phyloP scores from a whole-genome alignment of 768 basidiomycete genomes.

The Kwoniella botswanensis region DNA sequence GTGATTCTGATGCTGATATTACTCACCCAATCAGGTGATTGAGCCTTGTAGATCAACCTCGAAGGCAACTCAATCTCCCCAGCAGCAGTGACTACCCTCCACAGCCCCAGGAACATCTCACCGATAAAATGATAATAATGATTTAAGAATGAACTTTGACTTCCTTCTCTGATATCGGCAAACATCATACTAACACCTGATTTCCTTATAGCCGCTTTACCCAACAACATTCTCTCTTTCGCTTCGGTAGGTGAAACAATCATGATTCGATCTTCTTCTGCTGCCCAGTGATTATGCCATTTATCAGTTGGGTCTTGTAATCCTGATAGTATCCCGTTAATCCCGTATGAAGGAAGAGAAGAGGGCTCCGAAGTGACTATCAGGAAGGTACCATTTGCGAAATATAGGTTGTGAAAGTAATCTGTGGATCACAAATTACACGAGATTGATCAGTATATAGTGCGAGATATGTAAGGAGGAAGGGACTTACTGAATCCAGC shows the following conservation, averaged over 20 bases:
- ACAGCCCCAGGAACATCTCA: constrained; percentile 34
- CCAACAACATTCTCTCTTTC: constrained; percentile 20
- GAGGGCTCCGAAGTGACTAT: constrained; percentile 25
- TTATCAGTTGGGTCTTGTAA: constrained; percentile 12
- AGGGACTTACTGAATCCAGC: constrained; percentile 27
- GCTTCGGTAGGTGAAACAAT: constrained; percentile 26
- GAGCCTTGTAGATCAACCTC: constrained; percentile 27
- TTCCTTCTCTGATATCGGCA: constrained; percentile 21
- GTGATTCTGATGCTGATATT: background rate
- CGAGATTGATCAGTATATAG: background rate
- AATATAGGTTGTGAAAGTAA: constrained; percentile 33
- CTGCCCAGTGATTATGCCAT: constrained; percentile 16
- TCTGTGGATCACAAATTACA: background rate
- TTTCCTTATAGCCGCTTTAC: constrained; percentile 23
- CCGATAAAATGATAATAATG: constrained; percentile 40
- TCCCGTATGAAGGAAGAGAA: constrained; percentile 6
- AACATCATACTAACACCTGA: constrained; percentile 30
- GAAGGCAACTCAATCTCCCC: constrained; percentile 28
- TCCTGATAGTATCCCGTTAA: constrained; percentile 13
- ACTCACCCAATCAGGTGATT: constrained; percentile 34
- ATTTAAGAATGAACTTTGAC: constrained; percentile 25
- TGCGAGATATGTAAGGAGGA: background rate
- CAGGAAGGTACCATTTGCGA: constrained; percentile 26
- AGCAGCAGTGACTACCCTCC: constrained; percentile 29
- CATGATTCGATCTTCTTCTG: constrained; percentile 22